A percentile compares a stretch with the other conserved stretches of the same genome.
phyloP scores from a whole-genome alignment of 352 stramenopile genomes.

The Globisporangium viniferum region DNA sequence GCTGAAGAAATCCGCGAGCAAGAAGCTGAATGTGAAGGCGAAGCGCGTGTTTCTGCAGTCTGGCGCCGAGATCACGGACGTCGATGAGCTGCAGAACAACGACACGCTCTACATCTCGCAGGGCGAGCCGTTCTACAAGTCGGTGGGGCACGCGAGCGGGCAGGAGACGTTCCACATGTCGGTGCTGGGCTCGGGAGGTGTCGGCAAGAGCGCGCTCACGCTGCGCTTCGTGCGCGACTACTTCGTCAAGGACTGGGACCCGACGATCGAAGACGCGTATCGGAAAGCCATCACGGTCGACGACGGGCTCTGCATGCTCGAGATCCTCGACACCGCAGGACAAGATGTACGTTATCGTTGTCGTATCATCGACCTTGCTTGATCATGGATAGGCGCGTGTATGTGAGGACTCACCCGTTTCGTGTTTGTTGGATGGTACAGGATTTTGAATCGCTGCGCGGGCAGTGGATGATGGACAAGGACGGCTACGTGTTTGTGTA shows the following conservation, averaged over 20 bases:
- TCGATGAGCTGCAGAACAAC: conserved; percentile 89
- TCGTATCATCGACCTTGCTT: neutral
- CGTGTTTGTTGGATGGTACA: conserved; percentile 13
- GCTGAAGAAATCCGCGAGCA: conserved; percentile 82
- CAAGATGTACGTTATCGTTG: conserved; percentile 63
- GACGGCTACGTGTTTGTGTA: conserved; percentile 91
- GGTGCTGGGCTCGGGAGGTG: conserved; percentile 83
- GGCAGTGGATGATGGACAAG: conserved; percentile 91
- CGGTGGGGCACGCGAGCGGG: conserved; percentile 50
- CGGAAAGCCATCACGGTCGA: conserved; percentile 85
- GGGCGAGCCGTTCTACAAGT: conserved; percentile 85
- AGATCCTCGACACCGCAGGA: conserved; percentile 89
- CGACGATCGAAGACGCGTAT: conserved; percentile 91
- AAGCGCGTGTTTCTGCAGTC: conserved; percentile 80
- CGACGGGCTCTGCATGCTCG: conserved; percentile 82
- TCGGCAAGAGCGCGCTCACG: conserved; percentile 90
- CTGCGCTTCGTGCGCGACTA: conserved; percentile 89
- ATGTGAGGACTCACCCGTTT: neutral
- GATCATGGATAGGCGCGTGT: neutral
- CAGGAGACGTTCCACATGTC: conserved; percentile 87
- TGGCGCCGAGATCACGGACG: conserved; percentile 79
- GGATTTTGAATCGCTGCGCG: conserved; percentile 87
- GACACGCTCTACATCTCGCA: conserved; percentile 86
- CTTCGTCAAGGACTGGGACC: conserved; percentile 91
- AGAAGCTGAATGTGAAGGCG: conserved; percentile 78